Base-by-base conservation (phyloP, 2,329 filamentous ascomycete genomes). In the Phaeosphaeria sp. region DNA sequence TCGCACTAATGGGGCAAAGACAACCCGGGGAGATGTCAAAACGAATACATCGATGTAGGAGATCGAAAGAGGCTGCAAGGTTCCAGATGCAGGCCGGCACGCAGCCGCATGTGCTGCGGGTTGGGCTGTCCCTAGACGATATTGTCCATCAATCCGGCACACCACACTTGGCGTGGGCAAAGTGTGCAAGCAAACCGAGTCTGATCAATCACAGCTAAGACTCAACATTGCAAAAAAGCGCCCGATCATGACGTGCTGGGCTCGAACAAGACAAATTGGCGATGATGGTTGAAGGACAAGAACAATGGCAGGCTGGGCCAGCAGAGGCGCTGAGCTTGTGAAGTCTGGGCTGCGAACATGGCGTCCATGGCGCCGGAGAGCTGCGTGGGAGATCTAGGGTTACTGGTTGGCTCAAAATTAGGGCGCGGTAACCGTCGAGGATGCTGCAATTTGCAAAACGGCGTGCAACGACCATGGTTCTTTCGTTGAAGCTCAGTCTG, bases 311-410 rank as follows among this genome's bases (percentile, higher is more conserved):
- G 61, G 57, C 61, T 70, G 63, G 57, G 59, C 60, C 49, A 49
- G 53, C 27, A 52, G 55, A 55, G 62, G 57, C 61, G 66, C 60
- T 69, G 69, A 69, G 64, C 65, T 72, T 72, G 66, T 66, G 44
- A 59, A 62, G 58, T 61, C 71, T 73, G 66, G 73, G 71, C 71
- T 66, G 57, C 56, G 53, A 56, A 46, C 49, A 53, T 59, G 61
- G 61, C 64, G 57, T 61, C 49, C 46, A 55, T 57, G 63, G 64
- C 62, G 57, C 61, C 55, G 55, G 56, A 59, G 49, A 36, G 57
- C 59, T 53, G 54, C 59, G 59, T 55, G 56, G 39, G 51, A 42
- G 42, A 55, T 47, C 51, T 40, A 40, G 36, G 57, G 47, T 49
- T 18, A 43, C 54, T 58, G 57, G 54, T 60, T 57, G 57, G 55